A percentile compares a stretch with the other conserved stretches of the same genome.
phyloP scores from a whole-genome alignment of 1,284 basidiomycete species.

The Veloboletus limbatus region DNA sequence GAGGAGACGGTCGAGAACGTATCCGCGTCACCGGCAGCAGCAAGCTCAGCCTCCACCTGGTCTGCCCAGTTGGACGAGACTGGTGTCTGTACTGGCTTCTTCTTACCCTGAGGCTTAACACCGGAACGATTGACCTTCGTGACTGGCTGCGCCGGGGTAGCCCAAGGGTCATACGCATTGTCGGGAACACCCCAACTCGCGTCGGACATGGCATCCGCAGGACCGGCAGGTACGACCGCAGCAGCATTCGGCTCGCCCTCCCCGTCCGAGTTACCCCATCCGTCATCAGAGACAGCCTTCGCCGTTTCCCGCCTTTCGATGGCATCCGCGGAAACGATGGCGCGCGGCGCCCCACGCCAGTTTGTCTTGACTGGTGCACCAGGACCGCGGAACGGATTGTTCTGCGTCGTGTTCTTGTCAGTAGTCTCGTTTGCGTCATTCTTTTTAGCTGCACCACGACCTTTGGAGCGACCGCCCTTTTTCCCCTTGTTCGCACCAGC shows the following conservation, averaged over 20 bases:
- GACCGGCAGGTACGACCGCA: background rate
- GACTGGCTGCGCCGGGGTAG: conserved; percentile 1
- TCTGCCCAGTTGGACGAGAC: conserved; percentile 26
- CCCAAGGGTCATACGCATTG: conserved; percentile 25
- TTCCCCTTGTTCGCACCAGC: conserved; percentile 23
- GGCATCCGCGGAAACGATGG: conserved; percentile 24
- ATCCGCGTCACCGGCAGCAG: background rate
- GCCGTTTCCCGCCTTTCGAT: conserved; percentile 27
- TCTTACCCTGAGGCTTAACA: conserved; percentile 12
- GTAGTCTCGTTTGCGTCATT: conserved; percentile 2
- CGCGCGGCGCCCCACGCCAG: conserved; percentile 31
- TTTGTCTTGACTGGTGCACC: conserved; percentile 34
- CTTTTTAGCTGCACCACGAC: conserved; percentile 11
- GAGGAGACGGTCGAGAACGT: conserved; percentile 6
- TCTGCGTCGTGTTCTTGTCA: conserved; percentile 10
- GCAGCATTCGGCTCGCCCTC: conserved; percentile 10
- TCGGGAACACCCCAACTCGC: conserved; percentile 23
- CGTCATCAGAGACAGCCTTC: conserved; percentile 9
- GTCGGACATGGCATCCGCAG: conserved; percentile 15
- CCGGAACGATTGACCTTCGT: conserved; percentile 7
- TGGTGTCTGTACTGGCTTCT: conserved; percentile 12
- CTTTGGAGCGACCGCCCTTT: conserved; percentile 13
- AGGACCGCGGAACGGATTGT: conserved; percentile 28
- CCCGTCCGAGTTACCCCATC: conserved; percentile 24
- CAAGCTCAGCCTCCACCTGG: conserved; percentile 25